These are phyloP conservation scores for Quercus rubra DNA, from an alignment of 306 rosid genomes.

Conservation along the genomic window DNA sequence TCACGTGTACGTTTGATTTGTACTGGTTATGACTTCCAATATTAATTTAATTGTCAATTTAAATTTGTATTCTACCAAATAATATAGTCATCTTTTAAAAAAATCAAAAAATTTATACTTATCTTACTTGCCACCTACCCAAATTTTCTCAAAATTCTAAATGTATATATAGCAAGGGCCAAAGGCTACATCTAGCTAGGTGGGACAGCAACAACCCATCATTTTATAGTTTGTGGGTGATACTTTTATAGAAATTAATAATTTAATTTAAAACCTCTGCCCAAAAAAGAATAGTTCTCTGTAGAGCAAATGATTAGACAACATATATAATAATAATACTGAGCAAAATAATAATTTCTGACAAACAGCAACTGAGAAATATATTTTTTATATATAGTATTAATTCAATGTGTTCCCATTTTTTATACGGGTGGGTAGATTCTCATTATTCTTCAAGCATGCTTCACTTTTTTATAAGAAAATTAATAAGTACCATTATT, in stretches of 20 bases:
- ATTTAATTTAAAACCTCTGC: background rate
- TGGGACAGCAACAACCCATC: background rate
- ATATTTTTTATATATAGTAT: background rate
- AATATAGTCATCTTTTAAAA: background rate
- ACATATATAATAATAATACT: background rate
- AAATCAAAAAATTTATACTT: too few relatives aligned
- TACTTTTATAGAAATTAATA: background rate
- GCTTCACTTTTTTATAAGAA: background rate
- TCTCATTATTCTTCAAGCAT: background rate
- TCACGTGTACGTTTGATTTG: too few relatives aligned
- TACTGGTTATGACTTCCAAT: too few relatives aligned
- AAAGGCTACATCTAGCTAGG: background rate
- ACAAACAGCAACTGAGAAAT: background rate
- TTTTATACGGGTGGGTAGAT: background rate
- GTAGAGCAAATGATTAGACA: background rate
- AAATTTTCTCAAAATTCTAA: background rate
- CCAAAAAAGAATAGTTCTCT: background rate
- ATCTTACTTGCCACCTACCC: background rate
- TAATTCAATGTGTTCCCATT: background rate
- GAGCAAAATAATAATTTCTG: background rate
- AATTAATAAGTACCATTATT: background rate
- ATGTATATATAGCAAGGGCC: background rate
- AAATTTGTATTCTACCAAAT: background rate
- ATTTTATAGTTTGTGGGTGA: background rate
- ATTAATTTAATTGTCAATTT: too few relatives aligned